Conservation (phyloP, 306 rosid species). For the Coriaria nepalensis region DNA sequence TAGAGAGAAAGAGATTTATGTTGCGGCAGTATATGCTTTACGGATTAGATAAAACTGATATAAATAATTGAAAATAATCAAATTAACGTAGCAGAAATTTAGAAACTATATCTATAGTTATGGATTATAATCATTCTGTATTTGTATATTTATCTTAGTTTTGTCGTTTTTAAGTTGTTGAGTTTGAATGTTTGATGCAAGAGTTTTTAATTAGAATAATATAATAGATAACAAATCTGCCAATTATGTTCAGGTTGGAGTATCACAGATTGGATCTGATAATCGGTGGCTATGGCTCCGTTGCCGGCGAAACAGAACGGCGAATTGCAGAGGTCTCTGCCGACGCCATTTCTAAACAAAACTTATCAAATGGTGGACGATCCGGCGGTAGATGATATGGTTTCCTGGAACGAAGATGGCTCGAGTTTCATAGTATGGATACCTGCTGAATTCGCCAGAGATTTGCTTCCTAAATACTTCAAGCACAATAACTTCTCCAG, state of each 20-base stretch:
- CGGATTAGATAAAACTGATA: no score
- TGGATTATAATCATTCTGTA: no score
- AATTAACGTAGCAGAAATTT: no score
- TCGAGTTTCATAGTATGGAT: slow-evolving; percentile 76
- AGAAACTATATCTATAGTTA: no score
- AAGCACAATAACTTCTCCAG: slow-evolving; percentile 93
- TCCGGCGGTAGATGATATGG: slow-evolving; percentile 58
- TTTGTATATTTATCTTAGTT: no score
- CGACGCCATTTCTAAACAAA: slow-evolving; percentile 84
- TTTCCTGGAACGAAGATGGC: slow-evolving; percentile 93
- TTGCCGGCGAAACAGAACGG: slow-evolving; percentile 54
- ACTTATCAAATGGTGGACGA: slow-evolving; percentile 82
- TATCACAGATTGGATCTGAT: slow-evolving; percentile 34
- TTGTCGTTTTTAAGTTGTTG: no score
- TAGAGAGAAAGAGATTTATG: background rate
- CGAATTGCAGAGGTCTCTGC: slow-evolving; percentile 72
- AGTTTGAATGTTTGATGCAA: no score
- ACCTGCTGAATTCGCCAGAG: slow-evolving; percentile 95
- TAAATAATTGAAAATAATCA: no score
- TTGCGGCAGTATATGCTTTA: no score
- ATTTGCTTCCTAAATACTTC: slow-evolving; percentile 84
- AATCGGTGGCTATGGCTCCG: slow-evolving; percentile 36
- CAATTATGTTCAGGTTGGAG: background rate
- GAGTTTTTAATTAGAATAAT: no score
- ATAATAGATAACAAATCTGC: no score